A percentile compares a stretch with the other conserved stretches of the same genome.
phyloP scores from a whole-genome alignment of 495 filamentous ascomycete genomes.

The Neurospora sp. region DNA sequence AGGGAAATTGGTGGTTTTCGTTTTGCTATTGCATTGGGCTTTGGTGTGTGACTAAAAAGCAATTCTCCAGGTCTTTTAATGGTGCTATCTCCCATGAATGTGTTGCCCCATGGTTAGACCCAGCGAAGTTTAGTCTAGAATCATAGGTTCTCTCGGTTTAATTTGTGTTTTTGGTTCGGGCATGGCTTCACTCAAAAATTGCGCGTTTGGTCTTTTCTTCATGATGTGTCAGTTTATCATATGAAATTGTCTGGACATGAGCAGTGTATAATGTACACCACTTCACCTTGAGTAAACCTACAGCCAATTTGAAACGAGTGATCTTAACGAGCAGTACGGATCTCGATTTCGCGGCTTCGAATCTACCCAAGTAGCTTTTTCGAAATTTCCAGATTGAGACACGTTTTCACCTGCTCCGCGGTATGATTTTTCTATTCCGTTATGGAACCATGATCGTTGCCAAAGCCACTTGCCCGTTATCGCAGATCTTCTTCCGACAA shows the following conservation, averaged over 20 bases:
- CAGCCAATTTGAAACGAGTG: background rate
- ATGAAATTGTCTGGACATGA: background rate
- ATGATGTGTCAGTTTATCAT: background rate
- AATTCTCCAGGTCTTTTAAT: conserved; percentile 10
- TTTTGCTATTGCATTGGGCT: conserved; percentile 25
- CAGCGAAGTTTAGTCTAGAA: conserved; percentile 14
- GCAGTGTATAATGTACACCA: background rate
- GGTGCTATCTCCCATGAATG: background rate
- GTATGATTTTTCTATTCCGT: no score
- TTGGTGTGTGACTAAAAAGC: conserved; percentile 21
- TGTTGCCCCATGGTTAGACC: conserved; percentile 15
- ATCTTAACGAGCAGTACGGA: background rate
- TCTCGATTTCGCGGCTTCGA: background rate
- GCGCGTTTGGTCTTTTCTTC: background rate
- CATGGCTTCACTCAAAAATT: background rate
- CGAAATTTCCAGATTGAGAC: no score
- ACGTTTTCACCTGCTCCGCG: no score
- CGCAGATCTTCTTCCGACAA: no score
- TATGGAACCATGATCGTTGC: no score
- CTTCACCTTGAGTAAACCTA: background rate
- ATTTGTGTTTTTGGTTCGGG: background rate
- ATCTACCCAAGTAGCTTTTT: background rate
- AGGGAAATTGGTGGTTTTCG: conserved; percentile 13
- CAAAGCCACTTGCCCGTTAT: no score
- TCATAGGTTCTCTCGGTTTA: conserved; percentile 1